A percentile compares a stretch with the other conserved stretches of the same genome.
Conservation (phyloP, 2,329 filamentous ascomycete species). For the Hortaea sp. region DNA sequence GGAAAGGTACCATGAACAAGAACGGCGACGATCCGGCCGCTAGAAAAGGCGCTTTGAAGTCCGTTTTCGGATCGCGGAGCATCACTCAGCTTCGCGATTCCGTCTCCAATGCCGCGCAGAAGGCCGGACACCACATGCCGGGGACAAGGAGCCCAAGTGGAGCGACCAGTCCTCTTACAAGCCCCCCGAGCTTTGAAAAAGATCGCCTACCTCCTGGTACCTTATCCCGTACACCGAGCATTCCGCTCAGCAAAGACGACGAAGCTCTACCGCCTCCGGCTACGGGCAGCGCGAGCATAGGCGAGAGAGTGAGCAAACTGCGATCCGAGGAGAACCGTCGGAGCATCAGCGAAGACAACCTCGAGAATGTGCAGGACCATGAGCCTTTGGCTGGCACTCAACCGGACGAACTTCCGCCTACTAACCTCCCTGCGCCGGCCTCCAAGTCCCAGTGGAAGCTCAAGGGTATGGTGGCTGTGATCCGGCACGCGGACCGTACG, state of each 20-base stretch:
- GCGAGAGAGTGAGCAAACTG: background rate
- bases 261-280: constrained; percentile 22
- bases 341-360: constrained; percentile 2
- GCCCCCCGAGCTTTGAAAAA: constrained; percentile 25
- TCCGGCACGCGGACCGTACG: constrained; percentile 91
- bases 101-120: constrained; percentile 17
- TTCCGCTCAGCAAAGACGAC: constrained; percentile 15
- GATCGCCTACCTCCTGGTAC: background rate
- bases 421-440: constrained; percentile 36
- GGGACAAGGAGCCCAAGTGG: constrained; percentile 16
- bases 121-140: constrained; percentile 13
- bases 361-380: constrained; percentile 1
- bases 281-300: constrained; percentile 2
- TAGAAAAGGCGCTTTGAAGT: constrained; percentile 42
- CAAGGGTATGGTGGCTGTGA: constrained; percentile 93
- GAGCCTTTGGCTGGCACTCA: background rate
- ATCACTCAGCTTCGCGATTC: constrained; percentile 47
- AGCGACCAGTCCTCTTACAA: constrained; percentile 31
- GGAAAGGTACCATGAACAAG: constrained; percentile 12
- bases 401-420: constrained; percentile 2
- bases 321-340: background rate
- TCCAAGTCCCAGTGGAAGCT: constrained; percentile 95
- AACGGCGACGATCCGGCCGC: constrained; percentile 13
- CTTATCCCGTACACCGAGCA: constrained; percentile 4
- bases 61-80: constrained; percentile 55